Conservation (phyloP, 768 basidiomycete genomes). For the Calocybe indica region DNA sequence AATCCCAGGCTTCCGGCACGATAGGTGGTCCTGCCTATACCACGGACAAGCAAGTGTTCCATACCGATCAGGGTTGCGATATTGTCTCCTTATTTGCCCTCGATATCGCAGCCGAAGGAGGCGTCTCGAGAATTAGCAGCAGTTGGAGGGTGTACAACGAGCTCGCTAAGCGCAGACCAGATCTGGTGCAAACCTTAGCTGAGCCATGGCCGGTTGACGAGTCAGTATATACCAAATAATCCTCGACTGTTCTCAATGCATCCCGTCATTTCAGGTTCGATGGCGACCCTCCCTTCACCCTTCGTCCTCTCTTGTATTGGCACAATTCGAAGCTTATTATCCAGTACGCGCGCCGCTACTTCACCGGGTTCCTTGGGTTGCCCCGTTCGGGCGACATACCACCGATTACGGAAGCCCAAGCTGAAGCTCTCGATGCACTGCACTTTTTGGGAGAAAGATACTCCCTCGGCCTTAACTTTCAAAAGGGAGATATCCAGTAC, state of each 20-base stretch:
- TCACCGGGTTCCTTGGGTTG: constrained; percentile 30
- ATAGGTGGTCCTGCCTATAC: constrained; percentile 20
- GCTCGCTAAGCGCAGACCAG: constrained; percentile 37
- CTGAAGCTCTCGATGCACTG: constrained; percentile 38
- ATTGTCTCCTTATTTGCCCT: constrained; percentile 30
- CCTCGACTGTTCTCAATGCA: neutral
- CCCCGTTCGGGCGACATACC: constrained; percentile 30
- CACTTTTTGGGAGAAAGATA: constrained; percentile 39
- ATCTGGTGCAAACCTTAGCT: constrained; percentile 34
- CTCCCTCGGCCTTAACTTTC: constrained; percentile 36
- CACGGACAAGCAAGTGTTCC: constrained; percentile 19
- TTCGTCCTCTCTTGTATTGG: constrained; percentile 34
- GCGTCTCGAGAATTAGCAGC: constrained; percentile 40
- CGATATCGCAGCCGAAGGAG: constrained; percentile 36
- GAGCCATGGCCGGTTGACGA: constrained; percentile 38
- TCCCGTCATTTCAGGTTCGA: constrained; percentile 24
- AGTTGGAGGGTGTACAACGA: constrained; percentile 40
- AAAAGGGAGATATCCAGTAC: constrained; percentile 45
- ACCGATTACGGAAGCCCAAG: constrained; percentile 43
- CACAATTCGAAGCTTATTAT: constrained; percentile 33
- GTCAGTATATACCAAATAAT: constrained; percentile 11
- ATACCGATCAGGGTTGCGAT: constrained; percentile 15
- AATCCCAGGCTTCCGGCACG: constrained; percentile 8
- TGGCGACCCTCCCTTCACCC: constrained; percentile 23
- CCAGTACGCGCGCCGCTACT: constrained; percentile 40